Conservation (phyloP, 371 early-diverging fungal species). For the Apophysomyces elegans region DNA sequence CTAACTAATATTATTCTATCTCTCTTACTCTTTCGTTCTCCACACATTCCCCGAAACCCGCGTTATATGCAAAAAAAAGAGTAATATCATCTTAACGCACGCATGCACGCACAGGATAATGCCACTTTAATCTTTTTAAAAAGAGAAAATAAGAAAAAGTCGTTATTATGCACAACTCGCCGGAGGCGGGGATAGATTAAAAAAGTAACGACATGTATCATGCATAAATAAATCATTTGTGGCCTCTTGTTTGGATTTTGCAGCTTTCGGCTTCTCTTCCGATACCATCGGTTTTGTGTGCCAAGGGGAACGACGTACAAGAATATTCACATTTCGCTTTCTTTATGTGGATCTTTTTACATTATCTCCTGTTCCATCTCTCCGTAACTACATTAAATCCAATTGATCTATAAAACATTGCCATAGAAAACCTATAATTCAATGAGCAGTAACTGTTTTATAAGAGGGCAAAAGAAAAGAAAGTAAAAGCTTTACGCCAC, state of each 20-base stretch:
- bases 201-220: constrained; percentile 11
- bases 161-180: constrained; percentile 5
- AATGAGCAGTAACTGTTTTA: constrained; percentile 4
- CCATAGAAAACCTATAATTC: not conserved
- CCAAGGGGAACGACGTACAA: not conserved
- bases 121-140: not conserved
- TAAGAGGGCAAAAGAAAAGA: too few species aligned
- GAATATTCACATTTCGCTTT: not conserved
- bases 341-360: not conserved
- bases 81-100: not conserved
- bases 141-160: not conserved
- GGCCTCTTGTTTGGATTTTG: constrained; percentile 6
- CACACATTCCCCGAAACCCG: constrained; percentile 2
- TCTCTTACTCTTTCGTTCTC: constrained; percentile 1
- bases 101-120: constrained; percentile 7
- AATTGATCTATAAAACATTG: not conserved
- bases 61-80: not conserved
- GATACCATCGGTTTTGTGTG: constrained; percentile 3
- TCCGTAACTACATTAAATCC: not conserved
- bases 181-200: constrained; percentile 11
- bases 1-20: not conserved
- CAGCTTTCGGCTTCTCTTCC: constrained; percentile 12
- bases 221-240: constrained; percentile 11
- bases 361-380: not conserved
- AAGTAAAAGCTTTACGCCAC: constrained; percentile 9